Evolutionary conservation across 176 grass and related monocot species (phyloP), one percentile per base, ranked within the genome.

Genomic region (barley (Hordeum vulgare)): DNA sequence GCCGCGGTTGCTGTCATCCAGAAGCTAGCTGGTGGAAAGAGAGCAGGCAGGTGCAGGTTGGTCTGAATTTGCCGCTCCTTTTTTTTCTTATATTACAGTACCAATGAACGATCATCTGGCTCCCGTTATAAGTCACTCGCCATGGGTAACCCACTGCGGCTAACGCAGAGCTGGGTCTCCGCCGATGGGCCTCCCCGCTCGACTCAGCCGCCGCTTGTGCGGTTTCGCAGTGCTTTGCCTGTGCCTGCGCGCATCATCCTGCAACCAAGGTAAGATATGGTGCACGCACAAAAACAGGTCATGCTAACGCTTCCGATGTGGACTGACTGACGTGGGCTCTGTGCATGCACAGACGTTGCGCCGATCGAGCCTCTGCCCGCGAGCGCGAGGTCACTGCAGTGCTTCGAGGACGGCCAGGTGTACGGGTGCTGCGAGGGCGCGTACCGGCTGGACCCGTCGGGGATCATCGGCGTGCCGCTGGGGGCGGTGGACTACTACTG

Each of bases 401-500:
- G 89, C 92, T 91, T 94, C 89, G 73, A 91, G 21, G 74, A 87
- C 66, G 81, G 74, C 9, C 75, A 90, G 47, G 85, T 94, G 75
- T 94, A 89, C 75, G 74, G 89, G 37, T 87, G 87, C 66, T 91
- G 89, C 92, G 77, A 89, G 71, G 87, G 76, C 13, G 25, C 67
- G 53, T 80, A 67, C 74, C 70, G 89, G 79, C 64, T 94, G 74
- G 83, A 45, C 62, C 78, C 61, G 6, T 73, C 75, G 82, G 92
- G 92, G 61, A 36, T 61, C 21, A 29, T 94, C 23, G 45, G 45
- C 41, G 87, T 91, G 51, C 84, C 89, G 25, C 4, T 15, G 14
- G 73, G 72, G 1, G 62, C 44, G 37, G 82, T 82, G 29, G 87
- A 94, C 47, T 36, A 76, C 60, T 91, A 91, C 87, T 91, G 92